Conservation (phyloP, 2,329 filamentous ascomycete genomes). For the Xylariaceae sp. region DNA sequence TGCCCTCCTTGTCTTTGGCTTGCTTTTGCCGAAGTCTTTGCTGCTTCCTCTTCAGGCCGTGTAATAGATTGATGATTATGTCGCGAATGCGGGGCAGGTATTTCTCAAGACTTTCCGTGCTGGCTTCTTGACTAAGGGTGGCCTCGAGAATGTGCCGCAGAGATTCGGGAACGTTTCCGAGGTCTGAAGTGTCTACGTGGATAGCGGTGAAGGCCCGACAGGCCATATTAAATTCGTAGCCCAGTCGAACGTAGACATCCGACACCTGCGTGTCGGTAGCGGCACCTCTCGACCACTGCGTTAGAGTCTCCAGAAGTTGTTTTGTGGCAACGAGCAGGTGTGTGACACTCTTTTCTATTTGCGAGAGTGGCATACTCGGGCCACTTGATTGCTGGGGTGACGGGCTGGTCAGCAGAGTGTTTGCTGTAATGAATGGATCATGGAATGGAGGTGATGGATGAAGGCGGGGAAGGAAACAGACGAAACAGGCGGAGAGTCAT, state of each 20-base stretch:
- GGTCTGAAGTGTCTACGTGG: slow-evolving; percentile 87
- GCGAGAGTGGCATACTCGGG: slow-evolving; percentile 73
- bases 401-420: slow-evolving; percentile 17
- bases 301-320: slow-evolving; percentile 92
- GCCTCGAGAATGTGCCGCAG: slow-evolving; percentile 88
- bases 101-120: slow-evolving; percentile 84
- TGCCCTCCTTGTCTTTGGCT: slow-evolving; percentile 49
- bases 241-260: slow-evolving; percentile 93
- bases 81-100: slow-evolving; percentile 93
- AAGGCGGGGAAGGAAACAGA: not conserved
- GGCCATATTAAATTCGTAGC: slow-evolving; percentile 99
- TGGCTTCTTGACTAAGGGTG: slow-evolving; percentile 93
- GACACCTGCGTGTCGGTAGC: slow-evolving; percentile 94
- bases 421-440: not conserved
- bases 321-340: slow-evolving; percentile 97
- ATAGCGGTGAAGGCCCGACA: slow-evolving; percentile 96
- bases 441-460: too few relatives aligned
- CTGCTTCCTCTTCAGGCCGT: slow-evolving; percentile 95
- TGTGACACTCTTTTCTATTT: slow-evolving; percentile 98
- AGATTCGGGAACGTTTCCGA: slow-evolving; percentile 91
- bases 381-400: slow-evolving; percentile 43
- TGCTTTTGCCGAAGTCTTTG: slow-evolving; percentile 70
- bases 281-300: slow-evolving; percentile 90
- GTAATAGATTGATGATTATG: slow-evolving; percentile 95
- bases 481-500: not conserved